These are phyloP conservation scores for Vaccinium darrowii DNA, from an alignment of 148 eudicot species.

Conservation along the genomic window DNA sequence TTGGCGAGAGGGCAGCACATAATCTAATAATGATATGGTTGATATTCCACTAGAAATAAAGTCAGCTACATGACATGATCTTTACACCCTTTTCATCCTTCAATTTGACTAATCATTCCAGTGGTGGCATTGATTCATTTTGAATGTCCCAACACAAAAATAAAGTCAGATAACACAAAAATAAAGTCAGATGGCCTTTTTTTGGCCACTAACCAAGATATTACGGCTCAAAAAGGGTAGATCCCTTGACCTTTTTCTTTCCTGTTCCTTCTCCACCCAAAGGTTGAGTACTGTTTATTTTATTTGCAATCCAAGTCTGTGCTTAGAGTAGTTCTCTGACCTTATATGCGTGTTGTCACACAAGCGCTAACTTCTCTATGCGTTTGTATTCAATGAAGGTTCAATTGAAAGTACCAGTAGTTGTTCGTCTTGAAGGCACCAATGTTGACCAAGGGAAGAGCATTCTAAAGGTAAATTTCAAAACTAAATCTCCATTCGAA, in stretches of 20 bases:
- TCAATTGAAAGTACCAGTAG: slow-evolving; percentile 77
- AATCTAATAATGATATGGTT: slow-evolving; percentile 3
- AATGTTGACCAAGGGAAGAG: slow-evolving; percentile 98
- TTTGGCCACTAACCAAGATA: neutral
- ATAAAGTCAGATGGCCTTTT: neutral
- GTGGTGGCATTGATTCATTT: neutral
- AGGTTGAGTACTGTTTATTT: neutral
- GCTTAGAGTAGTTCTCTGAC: neutral
- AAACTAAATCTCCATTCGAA: neutral
- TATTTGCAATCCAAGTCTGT: neutral
- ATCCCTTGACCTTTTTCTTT: neutral
- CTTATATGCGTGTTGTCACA: neutral
- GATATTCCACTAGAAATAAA: neutral
- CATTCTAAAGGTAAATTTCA: slow-evolving; percentile 64
- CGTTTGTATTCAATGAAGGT: slow-evolving; percentile 42
- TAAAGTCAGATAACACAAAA: neutral
- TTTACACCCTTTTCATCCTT: neutral
- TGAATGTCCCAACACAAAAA: neutral
- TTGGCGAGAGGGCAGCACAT: neutral
- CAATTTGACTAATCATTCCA: neutral
- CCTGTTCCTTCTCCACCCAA: neutral
- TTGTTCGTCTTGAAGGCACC: slow-evolving; percentile 95
- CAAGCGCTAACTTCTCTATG: slow-evolving; percentile 7
- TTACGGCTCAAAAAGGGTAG: neutral
- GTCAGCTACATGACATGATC: neutral